Evolutionary conservation across 192 early-diverging fungal species (phyloP), one percentile per base, ranked within the genome.

Genomic region (Backusella luteola): DNA sequence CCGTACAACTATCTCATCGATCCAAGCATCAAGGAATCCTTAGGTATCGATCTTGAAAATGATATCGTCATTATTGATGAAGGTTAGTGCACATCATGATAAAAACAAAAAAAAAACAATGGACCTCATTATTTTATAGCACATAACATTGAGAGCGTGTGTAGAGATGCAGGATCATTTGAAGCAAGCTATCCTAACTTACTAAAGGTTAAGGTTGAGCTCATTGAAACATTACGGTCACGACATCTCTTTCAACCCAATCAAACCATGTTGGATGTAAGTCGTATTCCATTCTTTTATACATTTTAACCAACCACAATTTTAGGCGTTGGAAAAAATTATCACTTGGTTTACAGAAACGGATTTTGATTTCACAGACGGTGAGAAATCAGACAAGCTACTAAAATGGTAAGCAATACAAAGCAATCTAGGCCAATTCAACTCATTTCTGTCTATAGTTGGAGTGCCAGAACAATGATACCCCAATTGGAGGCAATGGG

Each of bases 1-100:
- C 91, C 91, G 0, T 92, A 92, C 71, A 90, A 92, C 52, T 92
- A 92, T 42, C 80, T 92, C 0, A 78, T 92, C 26, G 89, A 90
- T 77, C 91, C 91, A 7, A 29, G 78, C 75, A 80, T 75, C 66
- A 53, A 89, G 23, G 72, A 76, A n/a, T 80, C 83, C 9, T 71
- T 85, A 19, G 83, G 81, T 1, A 89, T 91, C 63, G 71, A 83
- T 19, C 79, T 91, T 17, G 73, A 79, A 3, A 76, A 76, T 52
- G 83, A 72, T 35, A 73, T 92, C 12, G 80, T 92, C 26, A 90
- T 92, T 23, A 59, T 92, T 12, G 91, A 92, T 67, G 90, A 92
- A 77, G 82, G 82, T 79, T 21, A 19, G 4, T 53, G 19, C 6
- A 12, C 3, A 8, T 32, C 32, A 32, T 3, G 2, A 12, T 11